These are phyloP conservation scores for Phycomyces nitens DNA, from an alignment of 192 early-diverging fungal species.

Conservation along the genomic window DNA sequence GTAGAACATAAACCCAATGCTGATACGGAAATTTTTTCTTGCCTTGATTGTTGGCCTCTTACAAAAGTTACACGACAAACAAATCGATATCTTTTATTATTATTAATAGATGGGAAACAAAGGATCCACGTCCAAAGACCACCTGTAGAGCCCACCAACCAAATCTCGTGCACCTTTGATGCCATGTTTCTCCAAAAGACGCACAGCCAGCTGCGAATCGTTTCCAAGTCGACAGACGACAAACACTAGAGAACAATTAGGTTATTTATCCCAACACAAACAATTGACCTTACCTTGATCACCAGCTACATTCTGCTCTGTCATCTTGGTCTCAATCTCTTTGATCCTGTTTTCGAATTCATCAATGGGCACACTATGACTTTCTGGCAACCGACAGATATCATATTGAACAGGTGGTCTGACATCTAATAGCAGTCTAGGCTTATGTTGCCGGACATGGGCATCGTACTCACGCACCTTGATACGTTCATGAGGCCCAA, in stretches of 20 bases:
- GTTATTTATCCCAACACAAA: slow-evolving; percentile 1
- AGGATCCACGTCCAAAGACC: slow-evolving; percentile 72
- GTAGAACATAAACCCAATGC: too few relatives aligned
- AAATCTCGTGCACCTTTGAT: slow-evolving; percentile 71
- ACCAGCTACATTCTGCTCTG: slow-evolving; percentile 6
- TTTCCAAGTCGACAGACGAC: slow-evolving; percentile 88
- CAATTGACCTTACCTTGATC: slow-evolving; percentile 35
- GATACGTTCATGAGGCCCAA: background rate
- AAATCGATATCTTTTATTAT: too few relatives aligned
- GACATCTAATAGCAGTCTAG: slow-evolving; percentile 86
- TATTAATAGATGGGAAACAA: slow-evolving; percentile 78
- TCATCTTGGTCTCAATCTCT: slow-evolving; percentile 32
- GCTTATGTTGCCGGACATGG: slow-evolving; percentile 26
- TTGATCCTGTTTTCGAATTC: slow-evolving; percentile 43
- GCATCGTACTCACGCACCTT: slow-evolving; percentile 37
- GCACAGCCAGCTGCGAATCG: slow-evolving; percentile 84
- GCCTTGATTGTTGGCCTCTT: too few relatives aligned
- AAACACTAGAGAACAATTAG: slow-evolving; percentile 50
- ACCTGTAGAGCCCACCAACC: slow-evolving; percentile 73
- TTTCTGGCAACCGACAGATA: slow-evolving; percentile 71
- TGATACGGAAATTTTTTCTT: too few relatives aligned
- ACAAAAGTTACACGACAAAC: too few relatives aligned
- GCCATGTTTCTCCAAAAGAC: slow-evolving; percentile 65
- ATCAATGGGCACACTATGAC: slow-evolving; percentile 51
- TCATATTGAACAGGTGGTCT: slow-evolving; percentile 81